Base-by-base conservation (phyloP, 352 stramenopile species). In the Pythium sukuiense region DNA sequence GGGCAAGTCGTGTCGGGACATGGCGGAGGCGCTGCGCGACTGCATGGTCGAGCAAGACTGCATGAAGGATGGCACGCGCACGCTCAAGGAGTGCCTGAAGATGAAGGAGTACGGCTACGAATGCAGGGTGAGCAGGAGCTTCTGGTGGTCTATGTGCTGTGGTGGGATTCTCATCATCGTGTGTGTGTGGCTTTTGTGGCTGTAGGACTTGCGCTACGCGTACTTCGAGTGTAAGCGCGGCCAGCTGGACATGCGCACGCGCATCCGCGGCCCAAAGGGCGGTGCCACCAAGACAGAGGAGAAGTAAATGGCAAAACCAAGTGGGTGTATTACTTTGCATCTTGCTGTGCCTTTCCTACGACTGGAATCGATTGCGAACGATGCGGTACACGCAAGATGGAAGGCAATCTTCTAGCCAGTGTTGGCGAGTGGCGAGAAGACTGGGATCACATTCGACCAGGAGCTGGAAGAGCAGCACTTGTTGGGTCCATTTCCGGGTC, bases 211-310 rank as follows among this genome's bases (percentile, higher is more conserved):
- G 33, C 85, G 85, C 6, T 72, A 87, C 45, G 83, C 85, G 26
- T 94, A 94, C 67, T 94, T 94, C 69, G 85, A 94, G 72, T 94
- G 85, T 76, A 92, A 89, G 64, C 85, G 85, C 24, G 85, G 85
- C 26, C 85, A 94, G 26, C 57, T 94, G 59, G 85, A 94, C 61
- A 94, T 94, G 85, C 80, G 85, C n/a, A 87, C 85, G 61, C 77
- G 85, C 26, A 89, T 94, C 48, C 83, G 83, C 46, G 85, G 85
- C 0, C 85, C 85, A 8, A 92, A 94, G 68, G 85, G 85, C 62
- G 85, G 85, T 29, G 75, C 81, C 60, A 80, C 72, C 14, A 89
- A 89, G 61, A 71, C 73, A 55, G 53, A 74, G 45, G 71, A 66
- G 14, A 41, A 65, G 14, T 62, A 60, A 76, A 6, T 7, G 1